Conservation (phyloP, 768 basidiomycete species). For the Auricularia auricula-judae region DNA sequence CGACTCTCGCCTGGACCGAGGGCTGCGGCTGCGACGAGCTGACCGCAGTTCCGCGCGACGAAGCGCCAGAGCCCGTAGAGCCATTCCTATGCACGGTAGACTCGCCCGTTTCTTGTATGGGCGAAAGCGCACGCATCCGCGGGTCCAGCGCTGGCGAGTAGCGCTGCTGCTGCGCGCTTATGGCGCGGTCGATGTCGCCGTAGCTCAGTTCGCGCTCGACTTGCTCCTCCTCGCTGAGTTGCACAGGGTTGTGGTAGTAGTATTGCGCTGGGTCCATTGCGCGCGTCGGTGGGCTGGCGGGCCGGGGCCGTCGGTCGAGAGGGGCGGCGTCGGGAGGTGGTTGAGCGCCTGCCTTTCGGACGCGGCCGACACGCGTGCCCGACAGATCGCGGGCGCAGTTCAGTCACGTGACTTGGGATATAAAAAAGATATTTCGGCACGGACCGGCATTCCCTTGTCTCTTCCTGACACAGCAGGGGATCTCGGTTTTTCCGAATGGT, state of each 20-base stretch:
- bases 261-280: neutral
- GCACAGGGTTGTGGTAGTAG: neutral
- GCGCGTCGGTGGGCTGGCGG: neutral
- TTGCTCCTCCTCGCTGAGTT: neutral
- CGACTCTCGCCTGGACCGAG: neutral
- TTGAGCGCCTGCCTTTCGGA: neutral
- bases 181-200: neutral
- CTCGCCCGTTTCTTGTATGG: neutral
- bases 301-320: neutral
- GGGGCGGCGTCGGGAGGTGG: neutral
- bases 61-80: neutral
- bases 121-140: neutral
- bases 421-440: no score
- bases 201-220: neutral
- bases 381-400: no score
- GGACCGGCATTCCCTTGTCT: no score
- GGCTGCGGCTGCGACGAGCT: neutral
- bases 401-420: no score
- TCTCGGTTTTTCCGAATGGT: no score
- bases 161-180: neutral
- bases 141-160: neutral
- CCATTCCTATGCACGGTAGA: neutral
- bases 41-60: neutral
- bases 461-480: no score
- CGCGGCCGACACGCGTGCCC: neutral